A percentile compares a stretch with the other conserved stretches of the same genome.
phyloP scores from a whole-genome alignment of 345 rosid species.

The Gossypium arboreum region DNA sequence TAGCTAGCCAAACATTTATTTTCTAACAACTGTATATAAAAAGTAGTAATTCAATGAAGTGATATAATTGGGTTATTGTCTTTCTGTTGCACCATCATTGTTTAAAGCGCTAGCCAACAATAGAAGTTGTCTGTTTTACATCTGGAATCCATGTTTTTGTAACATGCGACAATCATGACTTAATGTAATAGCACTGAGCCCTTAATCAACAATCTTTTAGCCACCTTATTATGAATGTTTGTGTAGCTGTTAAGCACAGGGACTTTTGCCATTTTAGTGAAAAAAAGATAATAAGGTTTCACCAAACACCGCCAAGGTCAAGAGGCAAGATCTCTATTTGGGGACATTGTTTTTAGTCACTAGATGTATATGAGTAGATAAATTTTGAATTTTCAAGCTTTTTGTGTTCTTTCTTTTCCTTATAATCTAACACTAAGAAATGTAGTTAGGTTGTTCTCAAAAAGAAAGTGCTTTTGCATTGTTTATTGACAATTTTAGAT shows the following conservation, averaged over 20 bases:
- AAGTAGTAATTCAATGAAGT: neutral
- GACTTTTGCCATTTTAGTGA: neutral
- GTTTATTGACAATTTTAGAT: constrained; percentile 17
- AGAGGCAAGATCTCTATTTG: constrained; percentile 7
- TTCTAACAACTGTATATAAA: neutral
- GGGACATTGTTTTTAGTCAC: neutral
- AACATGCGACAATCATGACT: neutral
- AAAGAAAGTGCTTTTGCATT: constrained; percentile 10
- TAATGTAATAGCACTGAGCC: neutral
- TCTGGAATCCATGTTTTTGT: neutral
- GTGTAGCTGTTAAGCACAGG: neutral
- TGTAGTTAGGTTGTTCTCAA: neutral
- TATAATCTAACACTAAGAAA: neutral
- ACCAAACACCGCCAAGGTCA: neutral
- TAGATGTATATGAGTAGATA: neutral
- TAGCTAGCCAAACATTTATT: neutral
- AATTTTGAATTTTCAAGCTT: neutral
- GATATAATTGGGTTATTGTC: neutral
- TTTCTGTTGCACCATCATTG: neutral
- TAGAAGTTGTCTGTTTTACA: neutral
- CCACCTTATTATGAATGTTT: neutral
- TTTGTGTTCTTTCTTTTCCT: neutral
- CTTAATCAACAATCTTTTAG: neutral
- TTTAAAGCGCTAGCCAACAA: neutral
- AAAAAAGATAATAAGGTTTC: constrained; percentile 6